Evolutionary conservation across 345 rosid species (phyloP), one percentile per base, ranked within the genome.

Genomic region (Bruguiera parviflora): DNA sequence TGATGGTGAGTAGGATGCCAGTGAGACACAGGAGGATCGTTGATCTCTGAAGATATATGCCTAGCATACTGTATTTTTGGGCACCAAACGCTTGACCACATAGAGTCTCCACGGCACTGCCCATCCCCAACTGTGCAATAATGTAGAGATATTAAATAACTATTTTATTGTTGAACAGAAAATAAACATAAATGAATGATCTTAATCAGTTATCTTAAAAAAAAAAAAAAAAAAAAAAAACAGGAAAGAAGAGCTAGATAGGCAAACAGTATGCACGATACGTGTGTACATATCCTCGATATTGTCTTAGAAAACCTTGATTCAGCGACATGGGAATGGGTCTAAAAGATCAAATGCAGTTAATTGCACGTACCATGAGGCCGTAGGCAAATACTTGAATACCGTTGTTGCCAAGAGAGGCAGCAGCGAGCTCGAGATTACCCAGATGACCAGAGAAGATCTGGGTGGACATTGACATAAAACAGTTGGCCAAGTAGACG

Each of bases 391-490:
- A 53, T 6, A 53, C 13, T 53, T 53, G 58, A 11, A 53, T 53
- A 8, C 58, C 58, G 13, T n/a, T 53, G 4, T 53, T 53, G 22
- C 58, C 58, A 0, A 53, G 58, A 10, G 27, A 53, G 58, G 25
- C 58, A 21, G 58, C 58, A 8, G 58, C 58, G 15, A 53, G 58
- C 58, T 53, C 58, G 1, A 21, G 58, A 27, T 31, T 51, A 43
- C 49, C 75, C 18, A 72, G 70, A 9, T 72, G 75, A 3, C 75
- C 75, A 47, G 49, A 46, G 13, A 72, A 57, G 49, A 72, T 64
- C 11, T 64, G 75, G 0, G 75, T 65, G 8, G 75, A 72, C 58
- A 46, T 57, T 16, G 75, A 64, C 10, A 72, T 56, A 2, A 65
- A 25, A 49, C 59, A 56, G 16, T 64, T 64, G 28, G 59, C 49